These are phyloP conservation scores for Circinella minor DNA, from an alignment of 371 early-diverging fungal genomes.

Conservation along the genomic window DNA sequence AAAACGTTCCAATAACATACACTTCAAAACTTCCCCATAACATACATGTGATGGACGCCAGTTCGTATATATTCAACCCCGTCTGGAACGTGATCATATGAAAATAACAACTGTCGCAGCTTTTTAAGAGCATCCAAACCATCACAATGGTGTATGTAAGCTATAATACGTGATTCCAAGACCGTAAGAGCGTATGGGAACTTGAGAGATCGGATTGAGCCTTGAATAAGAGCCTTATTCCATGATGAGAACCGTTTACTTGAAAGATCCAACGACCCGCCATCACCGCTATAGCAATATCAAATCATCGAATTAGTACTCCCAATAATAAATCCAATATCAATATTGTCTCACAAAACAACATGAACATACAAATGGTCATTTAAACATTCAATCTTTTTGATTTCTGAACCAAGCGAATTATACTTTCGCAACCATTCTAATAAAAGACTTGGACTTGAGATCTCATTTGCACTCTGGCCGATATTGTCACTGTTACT, in stretches of 20 bases:
- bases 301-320: background rate
- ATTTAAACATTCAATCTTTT: background rate
- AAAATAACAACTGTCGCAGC: background rate
- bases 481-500: background rate
- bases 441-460: background rate
- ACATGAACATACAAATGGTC: constrained; percentile 3
- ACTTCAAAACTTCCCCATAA: background rate
- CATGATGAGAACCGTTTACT: constrained; percentile 6
- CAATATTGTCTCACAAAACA: background rate
- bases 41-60: constrained; percentile 3
- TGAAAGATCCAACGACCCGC: background rate
- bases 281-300: constrained; percentile 2
- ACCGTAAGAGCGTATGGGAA: constrained; percentile 5
- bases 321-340: background rate
- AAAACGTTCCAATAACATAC: too few relatives aligned
- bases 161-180: background rate
- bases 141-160: background rate
- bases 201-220: background rate
- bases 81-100: constrained; percentile 6
- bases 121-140: background rate
- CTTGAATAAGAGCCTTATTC: background rate
- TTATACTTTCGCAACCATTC: constrained; percentile 2
- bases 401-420: background rate
- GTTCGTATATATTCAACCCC: background rate
- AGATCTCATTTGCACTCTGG: background rate